Evolutionary conservation across 2,329 filamentous ascomycete species (phyloP), one percentile per base, ranked within the genome.

Genomic region (Aureobasidium vineae): DNA sequence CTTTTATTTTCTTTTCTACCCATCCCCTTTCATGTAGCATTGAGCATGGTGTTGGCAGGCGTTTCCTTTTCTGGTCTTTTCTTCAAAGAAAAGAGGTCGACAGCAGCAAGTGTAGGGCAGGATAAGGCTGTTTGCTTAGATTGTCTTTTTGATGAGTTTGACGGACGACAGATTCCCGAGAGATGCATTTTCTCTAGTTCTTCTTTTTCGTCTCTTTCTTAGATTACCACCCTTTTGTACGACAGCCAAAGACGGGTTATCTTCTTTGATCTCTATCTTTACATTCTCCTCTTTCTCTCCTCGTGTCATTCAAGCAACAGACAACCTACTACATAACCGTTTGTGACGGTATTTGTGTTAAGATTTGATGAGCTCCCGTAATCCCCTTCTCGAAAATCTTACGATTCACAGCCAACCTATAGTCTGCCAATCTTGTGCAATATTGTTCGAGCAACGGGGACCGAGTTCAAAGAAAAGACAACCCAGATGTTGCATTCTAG

Each of bases 11-110:
- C 6, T 45, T 36, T n/a, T 36, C n/a, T 56, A 21, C 13, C 10
- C 23, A 56, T 33, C 31, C 11, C 13, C 36, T 56, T 28, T 47
- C 38, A 11, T 38, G 33, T 52, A 63, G 36, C 50, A 54, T 63
- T 31, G 40, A 65, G 61, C 61, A 47, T 56, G 61, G 61, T 50
- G 61, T 65, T 65, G 49, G 61, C 28, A 54, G 61, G 61, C 38
- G 61, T 64, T 50, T n/a, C 19, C 8, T 6, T 43, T 57, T 49
- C 38, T 38, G 43, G n/a, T 49, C 45, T 28, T 49, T 7, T 45
- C 13, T 21, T 21, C 3, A 47, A 47, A 60, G 47, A 38, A 23
- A 43, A 13, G 23, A 45, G 10, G 2, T 45, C 16, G 40, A 21
- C 40, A 45, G 53, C 23, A 56, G 15, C 36, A 28, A 56, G 54